Conservation (phyloP, 306 rosid genomes). For the Arachis hypogaea region DNA sequence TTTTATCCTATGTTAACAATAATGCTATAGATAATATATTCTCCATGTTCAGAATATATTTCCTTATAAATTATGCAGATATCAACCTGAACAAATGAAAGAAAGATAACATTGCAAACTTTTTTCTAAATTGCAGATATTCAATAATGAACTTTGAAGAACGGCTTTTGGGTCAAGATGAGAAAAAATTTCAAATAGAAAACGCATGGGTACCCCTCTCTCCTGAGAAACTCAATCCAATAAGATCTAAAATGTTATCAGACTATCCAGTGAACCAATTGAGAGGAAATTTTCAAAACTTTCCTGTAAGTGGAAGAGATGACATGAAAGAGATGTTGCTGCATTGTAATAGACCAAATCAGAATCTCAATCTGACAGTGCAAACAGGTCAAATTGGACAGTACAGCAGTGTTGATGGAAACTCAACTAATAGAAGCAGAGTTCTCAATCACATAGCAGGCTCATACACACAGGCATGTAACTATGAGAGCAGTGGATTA, state of each 20-base stretch:
- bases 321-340: constrained; percentile 38
- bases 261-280: constrained; percentile 41
- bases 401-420: constrained; percentile 30
- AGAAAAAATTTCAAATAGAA: constrained; percentile 38
- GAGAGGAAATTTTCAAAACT: constrained; percentile 41
- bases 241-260: constrained; percentile 36
- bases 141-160: constrained; percentile 52
- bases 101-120: constrained; percentile 29
- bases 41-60: constrained; percentile 1
- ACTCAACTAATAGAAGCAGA: constrained; percentile 27
- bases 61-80: background rate
- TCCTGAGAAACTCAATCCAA: constrained; percentile 51
- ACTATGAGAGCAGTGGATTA: constrained; percentile 38
- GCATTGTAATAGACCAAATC: constrained; percentile 39
- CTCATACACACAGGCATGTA: constrained; percentile 37
- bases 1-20: constrained; percentile 2
- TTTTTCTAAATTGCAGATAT: constrained; percentile 37
- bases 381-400: constrained; percentile 38
- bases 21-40: constrained; percentile 5
- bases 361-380: constrained; percentile 39
- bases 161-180: constrained; percentile 41
- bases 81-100: background rate
- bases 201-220: constrained; percentile 57
- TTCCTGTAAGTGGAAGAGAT: constrained; percentile 36
- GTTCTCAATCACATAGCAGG: constrained; percentile 41